These are phyloP conservation scores for Pyrenochaeta sp. DNA, from an alignment of 2,329 filamentous ascomycete species.

Conservation along the genomic window DNA sequence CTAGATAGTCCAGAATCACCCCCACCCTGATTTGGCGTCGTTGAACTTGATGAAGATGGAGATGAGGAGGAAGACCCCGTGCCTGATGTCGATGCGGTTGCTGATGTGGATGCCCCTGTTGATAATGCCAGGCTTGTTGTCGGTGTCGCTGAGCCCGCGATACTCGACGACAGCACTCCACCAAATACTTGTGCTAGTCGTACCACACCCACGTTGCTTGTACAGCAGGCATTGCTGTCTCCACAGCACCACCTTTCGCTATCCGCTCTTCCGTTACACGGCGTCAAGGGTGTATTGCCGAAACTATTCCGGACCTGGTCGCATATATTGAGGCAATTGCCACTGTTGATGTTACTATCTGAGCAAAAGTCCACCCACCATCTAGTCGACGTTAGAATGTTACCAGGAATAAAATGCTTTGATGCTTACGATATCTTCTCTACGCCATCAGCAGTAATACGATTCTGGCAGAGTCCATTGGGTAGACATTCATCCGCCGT, in stretches of 20 bases:
- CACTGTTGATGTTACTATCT: background rate
- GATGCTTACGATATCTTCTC: background rate
- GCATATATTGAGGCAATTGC: conserved; percentile 7
- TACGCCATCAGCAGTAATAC: background rate
- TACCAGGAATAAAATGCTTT: background rate
- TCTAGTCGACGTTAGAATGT: no score
- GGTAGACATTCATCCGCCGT: conserved; percentile 6
- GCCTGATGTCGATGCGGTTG: background rate
- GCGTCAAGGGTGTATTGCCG: conserved; percentile 1
- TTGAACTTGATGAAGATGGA: no score
- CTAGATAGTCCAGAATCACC: conserved; percentile 1
- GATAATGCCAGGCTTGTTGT: background rate
- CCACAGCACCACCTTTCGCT: conserved; percentile 8
- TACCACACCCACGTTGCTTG: conserved; percentile 1
- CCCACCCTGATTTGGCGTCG: no score
- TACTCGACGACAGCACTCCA: background rate
- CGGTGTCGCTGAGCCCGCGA: background rate
- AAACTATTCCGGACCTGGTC: background rate
- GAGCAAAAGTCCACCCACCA: conserved; percentile 5
- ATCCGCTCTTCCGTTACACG: conserved; percentile 4
- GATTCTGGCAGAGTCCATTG: conserved; percentile 8
- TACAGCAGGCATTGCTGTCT: conserved; percentile 2
- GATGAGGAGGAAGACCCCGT: no score
- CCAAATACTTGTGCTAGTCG: background rate
- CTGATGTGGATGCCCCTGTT: no score